Conservation (phyloP, 192 early-diverging fungal genomes). For the Gonapodya prolifera region DNA sequence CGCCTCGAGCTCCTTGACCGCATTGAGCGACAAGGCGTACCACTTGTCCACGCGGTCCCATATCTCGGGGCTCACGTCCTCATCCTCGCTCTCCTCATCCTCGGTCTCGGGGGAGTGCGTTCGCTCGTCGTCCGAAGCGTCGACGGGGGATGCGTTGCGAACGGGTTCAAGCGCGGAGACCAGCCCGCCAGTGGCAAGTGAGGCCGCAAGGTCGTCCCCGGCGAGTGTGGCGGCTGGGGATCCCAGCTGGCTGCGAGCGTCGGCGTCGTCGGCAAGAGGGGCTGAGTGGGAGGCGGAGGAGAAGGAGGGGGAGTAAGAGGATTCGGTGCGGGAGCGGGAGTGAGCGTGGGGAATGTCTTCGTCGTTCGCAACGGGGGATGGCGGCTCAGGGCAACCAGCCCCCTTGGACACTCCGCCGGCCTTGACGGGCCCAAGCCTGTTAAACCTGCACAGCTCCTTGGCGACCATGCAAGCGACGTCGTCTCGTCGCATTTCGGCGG, state of each 20-base stretch:
- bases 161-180: background rate
- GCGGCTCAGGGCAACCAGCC: background rate
- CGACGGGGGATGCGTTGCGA: background rate
- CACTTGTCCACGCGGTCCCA: conserved; percentile 58
- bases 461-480: conserved; percentile 59
- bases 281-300: background rate
- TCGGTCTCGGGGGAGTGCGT: background rate
- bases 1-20: background rate
- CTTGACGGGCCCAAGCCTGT: conserved; percentile 48
- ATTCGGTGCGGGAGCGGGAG: background rate
- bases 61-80: conserved; percentile 33
- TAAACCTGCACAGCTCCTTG: conserved; percentile 51
- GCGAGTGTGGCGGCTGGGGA: conserved; percentile 8
- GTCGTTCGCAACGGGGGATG: background rate
- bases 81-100: background rate
- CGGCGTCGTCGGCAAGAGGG: no score
- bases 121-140: background rate
- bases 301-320: background rate
- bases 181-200: background rate
- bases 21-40: conserved; percentile 25
- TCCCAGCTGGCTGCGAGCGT: background rate
- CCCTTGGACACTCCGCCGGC: background rate
- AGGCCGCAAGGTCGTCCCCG: conserved; percentile 2
- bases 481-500: conserved; percentile 51
- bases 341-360: background rate